These are phyloP conservation scores for Urtica urens DNA, from an alignment of 306 rosid species.

Conservation along the genomic window DNA sequence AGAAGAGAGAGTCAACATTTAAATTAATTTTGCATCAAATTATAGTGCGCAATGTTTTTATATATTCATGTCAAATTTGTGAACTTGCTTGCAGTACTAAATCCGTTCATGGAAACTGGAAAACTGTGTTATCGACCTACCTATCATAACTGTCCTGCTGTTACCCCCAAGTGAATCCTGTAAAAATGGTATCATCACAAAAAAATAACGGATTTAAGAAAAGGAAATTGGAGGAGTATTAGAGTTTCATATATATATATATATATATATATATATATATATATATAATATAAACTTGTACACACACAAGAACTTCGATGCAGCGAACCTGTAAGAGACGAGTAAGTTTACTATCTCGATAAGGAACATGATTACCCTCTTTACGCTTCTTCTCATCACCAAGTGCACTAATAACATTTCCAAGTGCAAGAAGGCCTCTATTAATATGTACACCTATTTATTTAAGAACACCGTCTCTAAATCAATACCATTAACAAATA, in stretches of 20 bases:
- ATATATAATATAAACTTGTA: neutral
- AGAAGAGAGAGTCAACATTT: neutral
- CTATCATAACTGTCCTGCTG: constrained; percentile 99
- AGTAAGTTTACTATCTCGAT: constrained; percentile 95
- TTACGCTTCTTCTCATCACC: constrained; percentile 99
- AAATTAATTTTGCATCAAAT: too few species aligned
- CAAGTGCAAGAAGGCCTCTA: constrained; percentile 98
- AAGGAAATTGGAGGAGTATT: too few species aligned
- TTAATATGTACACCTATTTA: constrained; percentile 97
- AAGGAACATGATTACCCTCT: constrained; percentile 95
- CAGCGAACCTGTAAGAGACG: constrained; percentile 87
- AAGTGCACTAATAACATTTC: constrained; percentile 98
- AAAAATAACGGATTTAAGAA: too few species aligned
- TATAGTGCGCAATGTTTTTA: too few species aligned
- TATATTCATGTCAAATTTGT: neutral
- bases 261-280: too few species aligned
- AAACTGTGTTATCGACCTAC: constrained; percentile 26
- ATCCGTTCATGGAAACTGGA: neutral
- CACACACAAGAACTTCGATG: neutral
- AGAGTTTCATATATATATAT: too few species aligned
- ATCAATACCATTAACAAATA: constrained; percentile 18
- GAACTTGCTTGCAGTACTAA: neutral
- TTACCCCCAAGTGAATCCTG: constrained; percentile 99
- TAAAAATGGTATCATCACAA: too few species aligned
- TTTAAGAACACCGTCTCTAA: constrained; percentile 16